Conservation (phyloP, 129 eudicot species). For the Flaveria brownii region DNA sequence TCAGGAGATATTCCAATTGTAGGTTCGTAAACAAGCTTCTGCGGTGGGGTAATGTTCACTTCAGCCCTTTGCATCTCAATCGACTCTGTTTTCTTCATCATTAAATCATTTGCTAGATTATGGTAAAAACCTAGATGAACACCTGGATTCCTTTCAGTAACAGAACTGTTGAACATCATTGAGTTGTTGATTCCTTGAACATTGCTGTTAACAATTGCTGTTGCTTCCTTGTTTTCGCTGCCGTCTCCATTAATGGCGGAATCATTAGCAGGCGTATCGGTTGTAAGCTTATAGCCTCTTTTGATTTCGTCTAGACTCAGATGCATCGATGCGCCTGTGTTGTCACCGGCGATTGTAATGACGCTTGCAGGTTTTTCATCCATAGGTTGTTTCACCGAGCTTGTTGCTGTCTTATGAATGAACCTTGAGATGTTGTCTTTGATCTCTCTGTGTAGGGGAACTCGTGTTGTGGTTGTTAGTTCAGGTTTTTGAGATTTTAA, state of each 20-base stretch:
- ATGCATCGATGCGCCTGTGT: constrained; percentile 79
- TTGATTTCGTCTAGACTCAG: constrained; percentile 39
- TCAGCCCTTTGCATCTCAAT: constrained; percentile 47
- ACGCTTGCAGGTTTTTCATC: constrained; percentile 49
- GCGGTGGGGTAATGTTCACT: constrained; percentile 38
- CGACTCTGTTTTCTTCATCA: constrained; percentile 16
- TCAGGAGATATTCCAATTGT: constrained; percentile 47
- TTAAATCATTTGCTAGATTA: constrained; percentile 30
- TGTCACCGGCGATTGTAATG: constrained; percentile 72
- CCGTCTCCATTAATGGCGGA: constrained; percentile 46
- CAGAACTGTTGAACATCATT: constrained; percentile 54
- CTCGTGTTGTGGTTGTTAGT: constrained; percentile 27
- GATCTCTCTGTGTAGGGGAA: constrained; percentile 49
- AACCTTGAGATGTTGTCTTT: constrained; percentile 49
- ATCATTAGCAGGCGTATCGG: constrained; percentile 10
- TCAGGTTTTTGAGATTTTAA: constrained; percentile 34
- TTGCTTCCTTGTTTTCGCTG: constrained; percentile 45
- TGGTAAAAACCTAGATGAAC: constrained; percentile 47
- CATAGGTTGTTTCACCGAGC: constrained; percentile 25
- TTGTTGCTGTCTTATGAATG: constrained; percentile 39
- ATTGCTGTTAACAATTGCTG: constrained; percentile 61
- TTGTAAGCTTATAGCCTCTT: constrained; percentile 33
- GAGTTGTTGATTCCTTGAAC: constrained; percentile 78
- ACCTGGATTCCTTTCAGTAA: constrained; percentile 66
- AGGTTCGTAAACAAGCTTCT: constrained; percentile 56